Percentiles rank a stretch among this genome's conserved stretches.
Conservation (phyloP, 768 basidiomycete species). For the Leccinum obscurum region DNA sequence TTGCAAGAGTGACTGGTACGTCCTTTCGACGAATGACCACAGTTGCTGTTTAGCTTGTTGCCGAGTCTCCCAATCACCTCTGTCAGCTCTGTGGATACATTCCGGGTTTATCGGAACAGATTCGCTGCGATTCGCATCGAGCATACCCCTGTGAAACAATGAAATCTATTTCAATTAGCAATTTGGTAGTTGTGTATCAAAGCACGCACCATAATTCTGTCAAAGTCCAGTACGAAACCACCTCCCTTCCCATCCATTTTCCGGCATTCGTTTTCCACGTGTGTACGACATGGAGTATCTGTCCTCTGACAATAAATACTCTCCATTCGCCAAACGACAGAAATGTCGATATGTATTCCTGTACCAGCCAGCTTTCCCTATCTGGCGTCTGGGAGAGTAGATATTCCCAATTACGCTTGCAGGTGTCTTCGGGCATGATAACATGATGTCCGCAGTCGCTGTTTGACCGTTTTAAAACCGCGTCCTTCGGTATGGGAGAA, state of each 20-base stretch:
- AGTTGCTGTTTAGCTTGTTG: not conserved
- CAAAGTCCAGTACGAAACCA: not conserved
- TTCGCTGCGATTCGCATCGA: not conserved
- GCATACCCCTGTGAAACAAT: not conserved
- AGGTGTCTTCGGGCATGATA: not conserved
- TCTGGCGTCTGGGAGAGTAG: not conserved
- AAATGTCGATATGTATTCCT: not conserved
- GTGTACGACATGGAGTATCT: not conserved
- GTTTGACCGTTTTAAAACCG: not conserved
- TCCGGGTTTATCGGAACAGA: not conserved
- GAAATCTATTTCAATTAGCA: not conserved
- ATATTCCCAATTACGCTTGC: not conserved
- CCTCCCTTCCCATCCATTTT: too few species aligned
- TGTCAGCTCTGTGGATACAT: not conserved
- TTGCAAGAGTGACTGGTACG: not conserved
- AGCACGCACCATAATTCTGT: not conserved
- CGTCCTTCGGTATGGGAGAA: not conserved
- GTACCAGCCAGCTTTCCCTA: not conserved
- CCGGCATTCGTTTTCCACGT: too few species aligned
- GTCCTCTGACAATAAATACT: not conserved
- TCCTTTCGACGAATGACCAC: not conserved
- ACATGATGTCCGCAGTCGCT: not conserved
- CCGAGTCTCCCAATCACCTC: not conserved
- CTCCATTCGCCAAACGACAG: not conserved
- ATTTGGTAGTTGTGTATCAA: not conserved